Conservation (phyloP, 306 rosid species). For the Casuarina glauca region DNA sequence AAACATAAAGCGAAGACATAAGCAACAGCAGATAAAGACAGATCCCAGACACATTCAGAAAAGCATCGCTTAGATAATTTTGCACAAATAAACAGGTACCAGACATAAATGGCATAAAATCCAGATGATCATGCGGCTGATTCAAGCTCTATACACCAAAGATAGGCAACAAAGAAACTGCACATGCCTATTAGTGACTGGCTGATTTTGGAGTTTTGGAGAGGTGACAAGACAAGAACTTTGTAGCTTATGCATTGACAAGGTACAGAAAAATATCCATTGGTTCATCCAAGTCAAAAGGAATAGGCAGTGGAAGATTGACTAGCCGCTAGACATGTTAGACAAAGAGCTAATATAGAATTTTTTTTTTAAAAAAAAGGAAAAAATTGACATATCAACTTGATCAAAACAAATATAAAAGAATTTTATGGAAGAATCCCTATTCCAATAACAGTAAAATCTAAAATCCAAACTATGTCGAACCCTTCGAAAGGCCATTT, state of each 20-base stretch:
- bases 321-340: too few relatives aligned
- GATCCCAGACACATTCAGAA: neutral
- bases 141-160: neutral
- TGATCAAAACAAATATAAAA: neutral
- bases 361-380: neutral
- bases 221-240: neutral
- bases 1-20: conserved; percentile 20
- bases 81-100: neutral
- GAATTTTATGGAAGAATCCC: neutral
- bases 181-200: neutral
- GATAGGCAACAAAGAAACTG: neutral
- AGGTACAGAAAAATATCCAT: neutral
- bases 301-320: neutral
- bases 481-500: neutral
- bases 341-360: neutral
- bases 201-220: neutral
- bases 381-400: neutral
- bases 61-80: neutral
- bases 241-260: neutral
- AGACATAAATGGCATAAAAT: neutral
- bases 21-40: conserved; percentile 22
- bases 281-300: neutral
- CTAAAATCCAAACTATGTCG: neutral
- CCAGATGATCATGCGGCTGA: neutral
- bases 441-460: neutral